Evolutionary conservation across 192 early-diverging fungal species (phyloP).

Genomic region (Piromyces finnis): DNA sequence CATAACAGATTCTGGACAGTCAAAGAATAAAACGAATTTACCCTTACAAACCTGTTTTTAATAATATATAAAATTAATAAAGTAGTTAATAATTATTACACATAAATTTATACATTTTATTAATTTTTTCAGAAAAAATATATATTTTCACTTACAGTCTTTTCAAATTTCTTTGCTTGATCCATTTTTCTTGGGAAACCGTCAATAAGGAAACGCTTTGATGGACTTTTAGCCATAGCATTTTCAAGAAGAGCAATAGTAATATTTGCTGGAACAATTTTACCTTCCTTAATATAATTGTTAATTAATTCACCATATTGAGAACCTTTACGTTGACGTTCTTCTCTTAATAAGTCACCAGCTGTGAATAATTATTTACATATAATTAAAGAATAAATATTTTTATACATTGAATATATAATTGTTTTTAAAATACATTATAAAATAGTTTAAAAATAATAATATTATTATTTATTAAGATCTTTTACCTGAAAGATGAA

Average conservation of each 20-base stretch:
- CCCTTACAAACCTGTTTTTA: slow-evolving; percentile 34
- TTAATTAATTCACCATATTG: slow-evolving; percentile 83
- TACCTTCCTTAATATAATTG: slow-evolving; percentile 76
- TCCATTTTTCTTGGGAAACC: slow-evolving; percentile 91
- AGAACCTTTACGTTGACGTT: slow-evolving; percentile 63
- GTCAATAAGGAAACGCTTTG: slow-evolving; percentile 74
- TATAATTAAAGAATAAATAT: too few relatives aligned
- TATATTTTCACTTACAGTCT: slow-evolving; percentile 34
- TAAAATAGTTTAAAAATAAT: too few relatives aligned
- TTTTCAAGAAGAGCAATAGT: slow-evolving; percentile 80
- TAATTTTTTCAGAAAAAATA: too few relatives aligned
- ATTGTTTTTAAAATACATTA: too few relatives aligned
- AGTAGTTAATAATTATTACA: too few relatives aligned
- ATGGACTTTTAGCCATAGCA: slow-evolving; percentile 47
- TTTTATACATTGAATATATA: too few relatives aligned
- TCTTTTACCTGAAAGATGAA: slow-evolving; percentile 78
- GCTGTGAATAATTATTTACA: too few relatives aligned
- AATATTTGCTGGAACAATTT: slow-evolving; percentile 91
- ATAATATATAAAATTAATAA: background rate
- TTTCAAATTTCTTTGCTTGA: slow-evolving; percentile 86
- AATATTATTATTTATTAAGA: too few relatives aligned
- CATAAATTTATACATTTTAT: too few relatives aligned
- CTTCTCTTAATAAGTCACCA: slow-evolving; percentile 85
- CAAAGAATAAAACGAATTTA: slow-evolving; percentile 75
- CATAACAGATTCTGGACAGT: slow-evolving; percentile 87